These are phyloP conservation scores for Jackrogersella multiformis DNA, from an alignment of 495 filamentous ascomycete genomes.

Conservation along the genomic window DNA sequence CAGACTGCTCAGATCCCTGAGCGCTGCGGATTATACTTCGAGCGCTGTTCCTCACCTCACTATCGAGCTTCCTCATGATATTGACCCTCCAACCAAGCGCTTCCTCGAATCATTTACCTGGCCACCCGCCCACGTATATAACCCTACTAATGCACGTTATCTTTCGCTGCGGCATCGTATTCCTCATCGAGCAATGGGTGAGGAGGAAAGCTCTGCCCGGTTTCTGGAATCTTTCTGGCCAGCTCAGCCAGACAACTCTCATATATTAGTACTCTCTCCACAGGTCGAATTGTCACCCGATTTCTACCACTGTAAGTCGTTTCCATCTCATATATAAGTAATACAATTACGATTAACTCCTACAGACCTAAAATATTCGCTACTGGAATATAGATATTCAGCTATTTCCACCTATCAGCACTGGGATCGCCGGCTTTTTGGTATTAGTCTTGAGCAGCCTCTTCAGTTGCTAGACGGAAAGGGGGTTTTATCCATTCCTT, in stretches of 20 bases:
- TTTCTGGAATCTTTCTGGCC: slow-evolving; percentile 88
- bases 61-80: slow-evolving; percentile 75
- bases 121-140: slow-evolving; percentile 61
- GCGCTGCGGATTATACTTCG: slow-evolving; percentile 76
- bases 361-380: slow-evolving; percentile 69
- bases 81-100: slow-evolving; percentile 67
- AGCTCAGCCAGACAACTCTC: slow-evolving; percentile 63
- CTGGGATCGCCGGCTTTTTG: slow-evolving; percentile 66
- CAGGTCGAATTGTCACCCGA: slow-evolving; percentile 76
- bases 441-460: slow-evolving; percentile 80
- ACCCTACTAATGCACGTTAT: slow-evolving; percentile 51
- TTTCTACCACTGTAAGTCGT: slow-evolving; percentile 78
- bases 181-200: slow-evolving; percentile 59
- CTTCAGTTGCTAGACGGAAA: slow-evolving; percentile 65
- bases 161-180: slow-evolving; percentile 80
- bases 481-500: slow-evolving; percentile 62
- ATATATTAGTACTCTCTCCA: slow-evolving; percentile 81
- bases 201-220: slow-evolving; percentile 71
- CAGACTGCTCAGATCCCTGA: slow-evolving; percentile 75
- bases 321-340: neutral
- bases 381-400: slow-evolving; percentile 80
- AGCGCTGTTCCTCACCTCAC: slow-evolving; percentile 72
- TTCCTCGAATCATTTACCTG: slow-evolving; percentile 71
- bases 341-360: neutral
- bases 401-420: slow-evolving; percentile 52